Evolutionary conservation across 73 alveolate species (phyloP), one percentile per base, ranked within the genome.

Genomic region (Blepharisma japonicum): DNA sequence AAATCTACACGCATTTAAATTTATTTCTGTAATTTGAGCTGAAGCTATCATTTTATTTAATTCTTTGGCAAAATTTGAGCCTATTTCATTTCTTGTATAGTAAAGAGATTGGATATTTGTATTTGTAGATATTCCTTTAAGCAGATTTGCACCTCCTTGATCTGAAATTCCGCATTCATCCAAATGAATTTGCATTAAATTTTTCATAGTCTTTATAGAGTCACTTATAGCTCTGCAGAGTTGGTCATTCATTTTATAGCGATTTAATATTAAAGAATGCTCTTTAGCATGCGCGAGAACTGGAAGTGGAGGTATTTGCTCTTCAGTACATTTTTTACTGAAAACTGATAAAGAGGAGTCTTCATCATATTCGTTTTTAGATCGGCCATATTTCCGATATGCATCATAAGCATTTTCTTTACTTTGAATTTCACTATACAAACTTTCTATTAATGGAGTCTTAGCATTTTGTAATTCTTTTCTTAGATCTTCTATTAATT

Each of bases 1-100:
- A 61, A 61, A n/a, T 61, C 23, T 61, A 25, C 74, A 61, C 38
- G 47, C 74, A 18, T 39, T n/a, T 18, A 61, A 61, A 25, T 61
- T 61, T 9, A 61, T 14, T 25, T 61, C 74, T 14, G 46, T 61
- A 8, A 61, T 14, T 14, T n/a, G 74, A 25, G 50, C 39, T 20
- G 18, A 8, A 14, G 49, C 23, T 14, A 61, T 9, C 50, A 61
- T 8, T 61, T 61, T 39, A 14, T 25, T 61, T 14, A 14, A 61
- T 20, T 20, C 74, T 9, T 18, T 14, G 5, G 46, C 14, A 39
- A 61, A 61, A 18, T 61, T 61, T 48, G 50, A 14, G n/a, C 74
- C 74, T 14, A 61, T 61, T 61, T 61, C 74, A 5, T 61, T 61
- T 14, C 23, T n/a, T 0, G 74, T 18, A 25, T 61, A 61, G 47